Base-by-base conservation (phyloP, 768 basidiomycete genomes). In the Pisolithus orientalis region DNA sequence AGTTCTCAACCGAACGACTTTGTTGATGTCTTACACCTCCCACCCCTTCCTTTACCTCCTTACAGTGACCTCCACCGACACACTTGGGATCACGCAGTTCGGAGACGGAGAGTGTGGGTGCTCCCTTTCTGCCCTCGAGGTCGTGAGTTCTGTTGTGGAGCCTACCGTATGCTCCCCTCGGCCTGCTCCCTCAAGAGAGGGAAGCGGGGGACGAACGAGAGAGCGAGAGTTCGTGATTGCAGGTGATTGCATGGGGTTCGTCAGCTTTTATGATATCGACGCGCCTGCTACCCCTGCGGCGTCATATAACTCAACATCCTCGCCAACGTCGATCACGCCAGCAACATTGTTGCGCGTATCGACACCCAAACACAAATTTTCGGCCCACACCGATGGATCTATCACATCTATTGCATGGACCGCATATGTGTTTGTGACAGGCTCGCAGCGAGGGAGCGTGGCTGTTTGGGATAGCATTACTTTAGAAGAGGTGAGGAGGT, bases 341-440 rank as follows among this genome's bases (percentile, higher is more conserved):
- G 11, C 34, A 34, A 34, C 11, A 13, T 4, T 34, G 10, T 11
- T 34, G 34, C 34, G 14, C 13, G 34, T 34, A 34, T 34, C 34
- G 34, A 34, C 34, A 14, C 34, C 34, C 11, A 34, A 34, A 14
- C 70, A 72, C 51, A 77, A 74, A 49, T 79, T 87, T 50, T 82
- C 84, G 58, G 85, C 85, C 1, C 79, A 86, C 57, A 70, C 72
- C 47, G 84, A 87, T 56, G 83, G 79, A 0, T 68, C 80, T 0
- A 75, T 91, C 25, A 84, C 84, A 5, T 77, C 83, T 11, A 69
- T 92, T 17, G 73, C 79, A 1, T 80, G 84, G 76, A 83, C 80
- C 52, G 71, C 78, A 3, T 52, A 74, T n/a, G 71, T 80, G 14
- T 69, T 92, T 44, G 75, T 79, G 11, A 84, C 83, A 0, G 90